Evolutionary conservation across 176 grass and related monocot species (phyloP).

Genomic region (Bromus sterilis): DNA sequence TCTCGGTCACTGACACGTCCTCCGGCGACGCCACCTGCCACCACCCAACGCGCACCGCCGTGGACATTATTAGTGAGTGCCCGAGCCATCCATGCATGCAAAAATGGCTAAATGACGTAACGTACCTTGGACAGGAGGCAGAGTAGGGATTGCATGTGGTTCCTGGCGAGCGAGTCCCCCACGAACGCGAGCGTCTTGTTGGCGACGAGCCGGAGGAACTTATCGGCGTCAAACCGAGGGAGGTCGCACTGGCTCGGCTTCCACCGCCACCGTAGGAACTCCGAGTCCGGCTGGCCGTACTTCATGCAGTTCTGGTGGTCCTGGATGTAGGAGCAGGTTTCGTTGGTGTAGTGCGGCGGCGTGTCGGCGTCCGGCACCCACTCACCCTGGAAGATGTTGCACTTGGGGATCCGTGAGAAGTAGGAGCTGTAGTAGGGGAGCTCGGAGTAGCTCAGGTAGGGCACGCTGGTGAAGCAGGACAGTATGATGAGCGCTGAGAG

Average conservation of each 20-base stretch:
- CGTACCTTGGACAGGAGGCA: slow-evolving; percentile 42
- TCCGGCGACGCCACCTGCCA: slow-evolving; percentile 24
- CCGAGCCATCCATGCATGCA: background rate
- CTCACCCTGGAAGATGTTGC: slow-evolving; percentile 49
- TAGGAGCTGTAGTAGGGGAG: background rate
- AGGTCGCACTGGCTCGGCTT: slow-evolving; percentile 39
- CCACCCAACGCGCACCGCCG: background rate
- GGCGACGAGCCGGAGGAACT: slow-evolving; percentile 30
- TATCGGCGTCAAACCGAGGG: slow-evolving; percentile 32
- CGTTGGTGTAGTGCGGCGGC: slow-evolving; percentile 47
- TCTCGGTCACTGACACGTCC: background rate
- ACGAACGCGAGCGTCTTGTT: slow-evolving; percentile 46
- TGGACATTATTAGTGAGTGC: background rate
- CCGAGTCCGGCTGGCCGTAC: slow-evolving; percentile 38
- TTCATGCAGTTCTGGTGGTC: slow-evolving; percentile 47
- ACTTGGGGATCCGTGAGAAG: slow-evolving; percentile 12
- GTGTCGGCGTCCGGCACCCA: slow-evolving; percentile 38
- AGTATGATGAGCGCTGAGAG: slow-evolving; percentile 34
- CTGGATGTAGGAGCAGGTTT: slow-evolving; percentile 38
- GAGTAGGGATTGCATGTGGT: slow-evolving; percentile 45
- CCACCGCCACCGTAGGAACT: slow-evolving; percentile 51
- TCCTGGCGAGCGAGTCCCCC: slow-evolving; percentile 46
- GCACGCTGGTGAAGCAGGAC: slow-evolving; percentile 35
- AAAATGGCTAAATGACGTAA: background rate
- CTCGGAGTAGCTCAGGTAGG: slow-evolving; percentile 12